These are phyloP conservation scores for Hibiscus tridactylites DNA, from an alignment of 345 rosid species.

Conservation along the genomic window DNA sequence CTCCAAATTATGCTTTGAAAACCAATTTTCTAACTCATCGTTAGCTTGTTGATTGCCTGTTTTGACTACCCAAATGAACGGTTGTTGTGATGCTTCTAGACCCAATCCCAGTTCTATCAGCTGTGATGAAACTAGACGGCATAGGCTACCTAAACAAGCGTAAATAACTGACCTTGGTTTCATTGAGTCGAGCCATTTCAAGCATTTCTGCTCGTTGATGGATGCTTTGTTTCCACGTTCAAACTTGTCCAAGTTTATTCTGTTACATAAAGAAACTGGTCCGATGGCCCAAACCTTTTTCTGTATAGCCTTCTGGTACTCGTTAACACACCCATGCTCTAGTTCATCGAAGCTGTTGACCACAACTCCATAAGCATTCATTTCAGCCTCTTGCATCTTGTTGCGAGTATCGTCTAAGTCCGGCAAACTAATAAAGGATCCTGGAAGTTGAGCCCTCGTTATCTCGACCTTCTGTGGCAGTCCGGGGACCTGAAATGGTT, in stretches of 20 bases:
- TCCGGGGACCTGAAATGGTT: constrained; percentile 53
- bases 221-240: constrained; percentile 64
- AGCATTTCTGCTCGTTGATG: constrained; percentile 33
- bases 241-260: constrained; percentile 27
- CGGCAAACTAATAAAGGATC: constrained; percentile 32
- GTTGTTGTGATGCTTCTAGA: constrained; percentile 47
- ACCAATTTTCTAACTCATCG: constrained; percentile 45
- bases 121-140: constrained; percentile 55
- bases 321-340: constrained; percentile 41
- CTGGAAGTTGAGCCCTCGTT: constrained; percentile 55
- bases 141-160: constrained; percentile 69
- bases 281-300: constrained; percentile 74
- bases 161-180: constrained; percentile 55
- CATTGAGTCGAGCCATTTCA: constrained; percentile 49
- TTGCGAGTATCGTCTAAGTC: constrained; percentile 48
- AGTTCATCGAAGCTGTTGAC: constrained; percentile 55
- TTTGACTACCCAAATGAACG: constrained; percentile 75
- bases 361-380: constrained; percentile 49
- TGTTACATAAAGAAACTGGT: constrained; percentile 64
- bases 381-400: constrained; percentile 62
- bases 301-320: constrained; percentile 33
- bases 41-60: constrained; percentile 24
- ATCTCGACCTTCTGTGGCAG: constrained; percentile 37
- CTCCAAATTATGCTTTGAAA: constrained; percentile 34
- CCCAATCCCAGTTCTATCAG: constrained; percentile 59